Conservation (phyloP, 805 yeast genomes). For the Ogataea siamensis region DNA sequence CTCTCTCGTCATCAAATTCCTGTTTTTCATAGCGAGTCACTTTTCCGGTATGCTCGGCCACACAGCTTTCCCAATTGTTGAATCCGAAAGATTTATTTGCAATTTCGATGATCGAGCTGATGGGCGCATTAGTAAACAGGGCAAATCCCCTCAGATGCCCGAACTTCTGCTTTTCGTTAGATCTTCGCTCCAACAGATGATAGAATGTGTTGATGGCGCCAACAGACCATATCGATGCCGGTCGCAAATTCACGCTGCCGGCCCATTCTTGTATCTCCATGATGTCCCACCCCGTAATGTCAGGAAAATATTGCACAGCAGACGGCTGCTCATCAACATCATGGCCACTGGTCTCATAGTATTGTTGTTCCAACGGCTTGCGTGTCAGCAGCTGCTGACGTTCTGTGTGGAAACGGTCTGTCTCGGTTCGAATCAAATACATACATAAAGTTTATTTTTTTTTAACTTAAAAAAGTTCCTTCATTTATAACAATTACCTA, state of each 20-base stretch:
- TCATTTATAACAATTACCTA: slow-evolving; percentile 4
- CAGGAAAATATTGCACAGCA: slow-evolving; percentile 21
- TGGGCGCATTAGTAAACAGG: slow-evolving; percentile 22
- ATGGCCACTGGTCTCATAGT: not conserved
- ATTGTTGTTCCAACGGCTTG: slow-evolving; percentile 11
- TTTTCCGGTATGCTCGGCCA: slow-evolving; percentile 27
- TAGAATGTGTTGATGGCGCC: slow-evolving; percentile 20
- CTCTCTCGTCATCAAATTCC: slow-evolving; percentile 21
- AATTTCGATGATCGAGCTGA: slow-evolving; percentile 29
- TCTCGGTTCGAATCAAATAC: slow-evolving; percentile 10
- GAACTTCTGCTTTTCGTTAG: slow-evolving; percentile 14
- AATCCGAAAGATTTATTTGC: slow-evolving; percentile 53
- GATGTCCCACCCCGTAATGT: slow-evolving; percentile 20
- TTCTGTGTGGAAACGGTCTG: slow-evolving; percentile 3
- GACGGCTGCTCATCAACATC: slow-evolving; percentile 1
- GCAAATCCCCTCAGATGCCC: slow-evolving; percentile 10
- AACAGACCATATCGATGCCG: slow-evolving; percentile 31
- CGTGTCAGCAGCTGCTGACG: slow-evolving; percentile 2
- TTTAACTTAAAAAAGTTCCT: slow-evolving; percentile 1
- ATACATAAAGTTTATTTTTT: slow-evolving; percentile 2
- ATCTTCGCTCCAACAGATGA: slow-evolving; percentile 14
- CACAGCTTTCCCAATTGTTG: slow-evolving; percentile 48
- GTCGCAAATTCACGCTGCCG: slow-evolving; percentile 20
- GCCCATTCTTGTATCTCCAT: slow-evolving; percentile 24
- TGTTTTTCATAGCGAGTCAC: slow-evolving; percentile 13